Evolutionary conservation across 345 rosid genomes (phyloP).

Genomic region (Stellera chamaejasme): DNA sequence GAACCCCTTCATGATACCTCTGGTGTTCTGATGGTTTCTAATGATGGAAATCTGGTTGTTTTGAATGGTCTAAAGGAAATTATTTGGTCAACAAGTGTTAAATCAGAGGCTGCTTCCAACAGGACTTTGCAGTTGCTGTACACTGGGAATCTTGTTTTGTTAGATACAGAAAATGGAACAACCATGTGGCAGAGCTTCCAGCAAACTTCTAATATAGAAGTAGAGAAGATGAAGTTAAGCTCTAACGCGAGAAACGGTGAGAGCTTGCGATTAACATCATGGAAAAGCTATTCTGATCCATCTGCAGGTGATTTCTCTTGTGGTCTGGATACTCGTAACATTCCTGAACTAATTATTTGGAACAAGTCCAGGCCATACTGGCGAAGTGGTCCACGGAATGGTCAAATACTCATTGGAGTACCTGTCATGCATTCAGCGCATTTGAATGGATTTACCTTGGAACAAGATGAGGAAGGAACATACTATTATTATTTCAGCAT

Average conservation of each 20-base stretch:
- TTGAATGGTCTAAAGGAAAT: constrained; percentile 21
- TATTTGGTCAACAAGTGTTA: constrained; percentile 49
- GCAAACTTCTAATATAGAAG: constrained; percentile 25
- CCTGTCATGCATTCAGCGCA: constrained; percentile 18
- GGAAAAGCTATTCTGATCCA: constrained; percentile 50
- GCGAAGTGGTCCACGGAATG: constrained; percentile 63
- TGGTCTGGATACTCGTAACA: constrained; percentile 18
- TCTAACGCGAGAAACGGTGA: constrained; percentile 18
- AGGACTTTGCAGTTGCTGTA: constrained; percentile 33
- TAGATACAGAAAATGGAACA: constrained; percentile 14
- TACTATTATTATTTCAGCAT: constrained; percentile 6
- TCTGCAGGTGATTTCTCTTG: constrained; percentile 33
- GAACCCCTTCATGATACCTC: constrained; percentile 36
- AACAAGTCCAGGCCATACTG: constrained; percentile 27
- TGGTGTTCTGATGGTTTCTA: constrained; percentile 29
- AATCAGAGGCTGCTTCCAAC: constrained; percentile 12
- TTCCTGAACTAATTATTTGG: constrained; percentile 36
- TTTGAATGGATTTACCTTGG: constrained; percentile 22
- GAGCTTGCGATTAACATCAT: constrained; percentile 29
- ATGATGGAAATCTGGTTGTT: constrained; percentile 43
- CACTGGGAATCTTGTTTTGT: constrained; percentile 44
- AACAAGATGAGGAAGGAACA: constrained; percentile 16
- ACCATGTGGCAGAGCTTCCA: constrained; percentile 55
- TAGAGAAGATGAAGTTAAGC: constrained; percentile 31
- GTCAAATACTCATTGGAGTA: constrained; percentile 31